phyloP scores from a whole-genome alignment of 768 basidiomycete genomes.

The Boletus huronensis region DNA sequence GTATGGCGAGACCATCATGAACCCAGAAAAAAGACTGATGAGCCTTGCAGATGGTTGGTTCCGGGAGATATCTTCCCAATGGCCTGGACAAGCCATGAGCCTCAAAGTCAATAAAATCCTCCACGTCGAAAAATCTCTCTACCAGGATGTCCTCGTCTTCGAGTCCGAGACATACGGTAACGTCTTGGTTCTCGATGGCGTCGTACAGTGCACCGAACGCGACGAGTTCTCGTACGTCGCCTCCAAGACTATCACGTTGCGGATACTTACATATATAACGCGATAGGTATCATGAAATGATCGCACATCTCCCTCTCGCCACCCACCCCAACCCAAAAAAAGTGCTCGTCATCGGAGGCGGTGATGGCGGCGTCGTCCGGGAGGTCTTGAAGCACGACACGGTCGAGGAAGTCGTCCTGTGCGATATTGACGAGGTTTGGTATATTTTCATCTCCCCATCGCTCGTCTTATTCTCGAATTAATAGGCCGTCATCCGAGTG shows the following conservation, averaged over 20 bases:
- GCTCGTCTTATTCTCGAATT: background rate
- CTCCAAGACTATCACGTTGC: background rate
- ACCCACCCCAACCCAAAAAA: conserved; percentile 95
- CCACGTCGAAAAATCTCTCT: conserved; percentile 88
- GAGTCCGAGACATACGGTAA: conserved; percentile 97
- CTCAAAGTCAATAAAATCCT: conserved; percentile 94
- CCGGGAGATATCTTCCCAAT: conserved; percentile 90
- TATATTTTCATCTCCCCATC: background rate
- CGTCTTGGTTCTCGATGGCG: conserved; percentile 91
- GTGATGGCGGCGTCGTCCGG: conserved; percentile 96
- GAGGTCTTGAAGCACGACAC: conserved; percentile 93
- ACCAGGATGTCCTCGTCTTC: conserved; percentile 97
- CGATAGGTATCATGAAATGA: conserved; percentile 96
- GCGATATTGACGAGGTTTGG: conserved; percentile 92
- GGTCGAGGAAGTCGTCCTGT: conserved; percentile 90
- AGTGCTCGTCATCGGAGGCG: conserved; percentile 96
- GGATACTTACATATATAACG: background rate
- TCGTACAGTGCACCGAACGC: conserved; percentile 95
- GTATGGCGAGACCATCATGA: conserved; percentile 22
- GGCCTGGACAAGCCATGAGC: conserved; percentile 97
- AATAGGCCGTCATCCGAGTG: conserved; percentile 90
- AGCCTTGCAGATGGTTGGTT: conserved; percentile 81
- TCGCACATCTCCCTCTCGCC: conserved; percentile 92
- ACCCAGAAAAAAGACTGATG: conserved; percentile 7
- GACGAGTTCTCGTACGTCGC: conserved; percentile 95